These are phyloP conservation scores for Stagonosporopsis tanaceti DNA, from an alignment of 2,329 filamentous ascomycete genomes.

Conservation along the genomic window DNA sequence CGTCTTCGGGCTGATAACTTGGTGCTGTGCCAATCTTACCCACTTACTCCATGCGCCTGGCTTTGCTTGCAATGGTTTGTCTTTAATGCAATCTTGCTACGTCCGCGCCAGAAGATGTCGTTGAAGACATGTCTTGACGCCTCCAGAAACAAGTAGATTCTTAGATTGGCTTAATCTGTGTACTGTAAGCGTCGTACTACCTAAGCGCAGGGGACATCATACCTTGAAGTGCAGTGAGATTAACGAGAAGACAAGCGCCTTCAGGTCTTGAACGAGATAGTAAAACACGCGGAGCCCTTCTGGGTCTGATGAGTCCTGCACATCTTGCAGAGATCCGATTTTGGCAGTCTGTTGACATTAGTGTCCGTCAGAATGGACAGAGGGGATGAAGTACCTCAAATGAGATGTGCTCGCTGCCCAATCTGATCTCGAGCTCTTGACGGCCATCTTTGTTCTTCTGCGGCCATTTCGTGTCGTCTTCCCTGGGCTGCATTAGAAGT, in stretches of 20 bases:
- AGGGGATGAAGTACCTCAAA: conserved; percentile 74
- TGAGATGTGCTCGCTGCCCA: conserved; percentile 95
- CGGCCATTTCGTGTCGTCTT: conserved; percentile 98
- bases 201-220: neutral
- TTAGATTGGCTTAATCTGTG: conserved; percentile 75
- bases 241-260: conserved; percentile 93
- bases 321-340: conserved; percentile 95
- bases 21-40: neutral
- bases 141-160: neutral
- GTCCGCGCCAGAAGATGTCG: conserved; percentile 7
- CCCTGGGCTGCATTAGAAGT: conserved; percentile 62
- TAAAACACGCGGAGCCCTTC: conserved; percentile 98
- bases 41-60: conserved; percentile 17
- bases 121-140: conserved; percentile 18
- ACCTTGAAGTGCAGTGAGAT: conserved; percentile 98
- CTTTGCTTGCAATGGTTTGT: neutral
- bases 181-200: neutral
- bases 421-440: conserved; percentile 92
- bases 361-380: conserved; percentile 4
- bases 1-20: conserved; percentile 4
- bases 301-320: conserved; percentile 93
- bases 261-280: conserved; percentile 96
- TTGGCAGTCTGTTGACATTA: conserved; percentile 79
- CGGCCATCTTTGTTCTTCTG: conserved; percentile 99
- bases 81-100: conserved; percentile 16